A percentile compares a stretch with the other conserved stretches of the same genome.
Evolutionary conservation across 2,329 filamentous ascomycete species (phyloP).

Genomic region (Colletotrichum sp.): DNA sequence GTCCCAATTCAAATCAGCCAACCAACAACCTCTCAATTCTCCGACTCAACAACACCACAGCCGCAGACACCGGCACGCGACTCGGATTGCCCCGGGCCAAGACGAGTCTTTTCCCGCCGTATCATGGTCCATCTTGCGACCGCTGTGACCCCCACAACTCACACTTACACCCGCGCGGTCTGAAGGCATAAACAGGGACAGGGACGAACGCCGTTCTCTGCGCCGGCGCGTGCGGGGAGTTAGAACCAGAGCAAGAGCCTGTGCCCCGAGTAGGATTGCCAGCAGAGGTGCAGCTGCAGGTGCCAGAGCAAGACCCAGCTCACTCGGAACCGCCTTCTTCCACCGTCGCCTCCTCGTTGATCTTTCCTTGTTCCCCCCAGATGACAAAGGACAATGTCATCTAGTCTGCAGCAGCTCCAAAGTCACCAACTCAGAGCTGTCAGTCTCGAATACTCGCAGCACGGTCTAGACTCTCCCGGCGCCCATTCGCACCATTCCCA

Average conservation of each 20-base stretch:
- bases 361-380: slow-evolving; percentile 27
- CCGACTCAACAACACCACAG: background rate
- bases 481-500: slow-evolving; percentile 22
- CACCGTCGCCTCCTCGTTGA: slow-evolving; percentile 26
- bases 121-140: background rate
- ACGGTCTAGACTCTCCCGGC: slow-evolving; percentile 17
- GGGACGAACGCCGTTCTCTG: slow-evolving; percentile 13
- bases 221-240: slow-evolving; percentile 16
- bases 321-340: slow-evolving; percentile 4
- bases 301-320: background rate
- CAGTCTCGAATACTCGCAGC: slow-evolving; percentile 37
- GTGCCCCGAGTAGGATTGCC: background rate
- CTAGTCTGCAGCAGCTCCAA: slow-evolving; percentile 35
- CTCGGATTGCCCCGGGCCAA: background rate
- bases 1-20: background rate
- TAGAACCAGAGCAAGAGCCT: background rate
- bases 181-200: slow-evolving; percentile 16
- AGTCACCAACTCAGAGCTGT: slow-evolving; percentile 37
- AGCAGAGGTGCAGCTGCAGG: background rate
- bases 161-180: slow-evolving; percentile 17
- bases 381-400: slow-evolving; percentile 42
- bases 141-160: slow-evolving; percentile 6
- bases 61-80: background rate
- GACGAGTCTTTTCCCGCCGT: background rate
- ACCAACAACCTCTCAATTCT: background rate